Conservation (phyloP, 352 stramenopile genomes). For the Saprolegnia parasitica region DNA sequence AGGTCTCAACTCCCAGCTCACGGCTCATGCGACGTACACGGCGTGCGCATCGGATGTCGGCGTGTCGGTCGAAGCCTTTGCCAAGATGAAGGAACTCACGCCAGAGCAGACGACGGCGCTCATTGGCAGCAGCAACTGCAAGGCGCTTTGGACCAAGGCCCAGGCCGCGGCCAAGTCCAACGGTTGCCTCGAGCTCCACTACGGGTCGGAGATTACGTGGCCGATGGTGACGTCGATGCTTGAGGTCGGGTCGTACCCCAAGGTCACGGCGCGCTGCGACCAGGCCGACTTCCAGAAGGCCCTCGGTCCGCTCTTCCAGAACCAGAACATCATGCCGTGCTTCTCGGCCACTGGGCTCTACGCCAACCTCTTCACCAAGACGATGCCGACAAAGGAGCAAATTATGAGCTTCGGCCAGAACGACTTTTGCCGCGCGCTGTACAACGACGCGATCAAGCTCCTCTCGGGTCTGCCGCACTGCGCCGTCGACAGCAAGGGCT, state of each 20-base stretch:
- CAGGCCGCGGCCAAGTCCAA: background rate
- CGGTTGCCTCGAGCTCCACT: constrained; percentile 16
- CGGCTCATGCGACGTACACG: background rate
- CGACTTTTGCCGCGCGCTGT: constrained; percentile 12
- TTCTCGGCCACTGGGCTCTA: constrained; percentile 22
- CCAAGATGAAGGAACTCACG: background rate
- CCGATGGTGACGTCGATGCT: constrained; percentile 17
- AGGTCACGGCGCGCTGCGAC: constrained; percentile 12
- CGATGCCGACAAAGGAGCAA: constrained; percentile 6
- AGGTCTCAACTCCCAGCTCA: background rate
- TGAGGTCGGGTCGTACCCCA: constrained; percentile 6
- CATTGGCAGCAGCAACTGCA: constrained; percentile 17
- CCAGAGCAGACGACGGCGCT: constrained; percentile 4
- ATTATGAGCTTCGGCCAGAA: background rate
- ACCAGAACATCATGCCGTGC: constrained; percentile 19
- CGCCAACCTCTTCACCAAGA: constrained; percentile 20
- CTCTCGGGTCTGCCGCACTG: constrained; percentile 1
- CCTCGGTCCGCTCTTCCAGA: constrained; percentile 2
- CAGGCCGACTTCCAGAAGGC: constrained; percentile 3
- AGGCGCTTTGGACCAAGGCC: background rate
- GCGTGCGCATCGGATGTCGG: constrained; percentile 14
- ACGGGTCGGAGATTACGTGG: constrained; percentile 4
- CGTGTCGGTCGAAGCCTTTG: background rate
- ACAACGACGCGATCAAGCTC: constrained; percentile 1
- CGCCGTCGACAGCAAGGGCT: constrained; percentile 1